Base-by-base conservation (phyloP, 2,329 filamentous ascomycete species). In the Tolypocladium ophioglossoides region DNA sequence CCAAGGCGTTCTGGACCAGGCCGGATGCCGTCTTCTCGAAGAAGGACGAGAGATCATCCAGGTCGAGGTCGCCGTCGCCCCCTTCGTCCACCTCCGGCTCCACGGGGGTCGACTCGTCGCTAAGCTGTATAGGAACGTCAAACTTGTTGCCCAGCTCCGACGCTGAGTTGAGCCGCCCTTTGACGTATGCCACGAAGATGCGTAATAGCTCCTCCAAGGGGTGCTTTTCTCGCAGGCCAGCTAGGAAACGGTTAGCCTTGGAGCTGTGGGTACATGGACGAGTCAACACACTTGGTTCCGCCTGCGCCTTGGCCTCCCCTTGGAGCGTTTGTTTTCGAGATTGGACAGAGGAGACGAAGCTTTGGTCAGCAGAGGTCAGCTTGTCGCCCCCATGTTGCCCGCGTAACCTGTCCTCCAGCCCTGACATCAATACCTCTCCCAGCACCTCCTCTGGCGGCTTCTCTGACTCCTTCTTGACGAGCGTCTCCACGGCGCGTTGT, bases 391-490 rank as follows among this genome's bases (percentile, higher is more conserved):
- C 64, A 50, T 68, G 67, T 37, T 69, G 62, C 22, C 62, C 61
- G 12, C 64, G 71, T 49, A 79, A 60, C 47, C 70, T 69, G 12
- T 74, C 72, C 30, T 85, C 75, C 2, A 87, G 67, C 5, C 85
- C 73, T 10, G 76, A 70, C 8, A 78, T 73, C 38, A 89, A 74
- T 3, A 81, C 74, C 52, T 82, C 77, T 12, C 77, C 75, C 18
- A 85, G 64, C 20, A 77, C 70, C 18, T 82, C 78, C 16, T 81
- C 79, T 16, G 74, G 70, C 18, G 63, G 62, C 52, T 81, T 68
- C 18, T 74, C 77, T 53, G 77, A 79, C 1, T 75, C 71, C 50
- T 78, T 67, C 8, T 70, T 71, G 44, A 77, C 71, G 22, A 86
- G 70, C 12, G 74, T 73, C 48, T 77, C 71, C 55, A 87, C 82